These are phyloP conservation scores for Waltergamsia citrina DNA, from an alignment of 2,329 filamentous ascomycete species.

Conservation along the genomic window DNA sequence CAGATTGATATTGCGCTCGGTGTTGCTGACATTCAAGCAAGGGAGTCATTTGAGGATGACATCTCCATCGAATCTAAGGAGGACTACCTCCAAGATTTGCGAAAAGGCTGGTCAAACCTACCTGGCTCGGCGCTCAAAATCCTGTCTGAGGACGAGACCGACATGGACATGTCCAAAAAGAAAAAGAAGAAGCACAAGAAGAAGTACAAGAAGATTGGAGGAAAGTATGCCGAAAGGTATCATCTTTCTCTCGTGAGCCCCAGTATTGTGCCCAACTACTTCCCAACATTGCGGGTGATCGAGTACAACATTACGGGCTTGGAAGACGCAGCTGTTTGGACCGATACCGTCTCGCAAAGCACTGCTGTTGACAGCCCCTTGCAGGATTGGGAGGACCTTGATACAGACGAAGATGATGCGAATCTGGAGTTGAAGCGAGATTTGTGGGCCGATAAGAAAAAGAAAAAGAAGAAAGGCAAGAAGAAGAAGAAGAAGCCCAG, in stretches of 20 bases:
- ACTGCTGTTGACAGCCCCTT: too few species aligned
- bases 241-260: slow-evolving; percentile 72
- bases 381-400: slow-evolving; percentile 1
- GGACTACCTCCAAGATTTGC: slow-evolving; percentile 69
- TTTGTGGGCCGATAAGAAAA: slow-evolving; percentile 15
- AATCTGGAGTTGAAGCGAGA: slow-evolving; percentile 5
- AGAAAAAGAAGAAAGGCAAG: slow-evolving; percentile 33
- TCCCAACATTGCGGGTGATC: slow-evolving; percentile 79
- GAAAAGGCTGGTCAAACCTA: slow-evolving; percentile 68
- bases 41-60: slow-evolving; percentile 32
- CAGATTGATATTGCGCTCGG: slow-evolving; percentile 52
- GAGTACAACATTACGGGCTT: slow-evolving; percentile 87
- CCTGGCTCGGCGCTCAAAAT: slow-evolving; percentile 38
- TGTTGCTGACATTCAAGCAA: too few species aligned
- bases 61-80: slow-evolving; percentile 51
- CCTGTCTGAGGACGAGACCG: slow-evolving; percentile 12
- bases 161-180: slow-evolving; percentile 10
- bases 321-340: slow-evolving; percentile 43
- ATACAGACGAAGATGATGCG: slow-evolving; percentile 1
- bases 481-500: slow-evolving; percentile 40
- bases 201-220: slow-evolving; percentile 54
- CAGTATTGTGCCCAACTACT: slow-evolving; percentile 88
- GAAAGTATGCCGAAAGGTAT: slow-evolving; percentile 76
- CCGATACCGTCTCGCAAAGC: too few species aligned
- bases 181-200: slow-evolving; percentile 41